Percentiles rank a stretch among this genome's conserved stretches.
phyloP scores from a whole-genome alignment of 768 basidiomycete species.

The Suillus americanus region DNA sequence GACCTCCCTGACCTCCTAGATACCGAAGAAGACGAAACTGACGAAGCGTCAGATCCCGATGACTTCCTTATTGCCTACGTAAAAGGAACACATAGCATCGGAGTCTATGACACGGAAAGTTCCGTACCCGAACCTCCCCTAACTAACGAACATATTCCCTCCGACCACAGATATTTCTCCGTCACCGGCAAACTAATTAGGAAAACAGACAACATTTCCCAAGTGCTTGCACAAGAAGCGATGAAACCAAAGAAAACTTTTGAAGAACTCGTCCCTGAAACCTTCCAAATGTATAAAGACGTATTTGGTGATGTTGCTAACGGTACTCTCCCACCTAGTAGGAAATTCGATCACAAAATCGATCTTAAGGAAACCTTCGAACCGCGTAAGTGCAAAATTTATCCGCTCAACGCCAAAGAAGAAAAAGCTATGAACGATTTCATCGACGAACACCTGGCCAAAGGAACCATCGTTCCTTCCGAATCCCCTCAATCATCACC shows the following conservation, averaged over 20 bases:
- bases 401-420: neutral
- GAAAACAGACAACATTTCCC: neutral
- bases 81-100: too few species aligned
- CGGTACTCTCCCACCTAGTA: neutral
- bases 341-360: neutral
- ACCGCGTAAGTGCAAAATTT: neutral
- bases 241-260: neutral
- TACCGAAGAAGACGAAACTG: too few species aligned
- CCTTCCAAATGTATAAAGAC: neutral
- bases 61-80: too few species aligned
- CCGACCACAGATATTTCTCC: too few species aligned
- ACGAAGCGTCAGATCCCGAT: too few species aligned
- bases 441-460: conserved; percentile 6
- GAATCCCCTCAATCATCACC: conserved; percentile 22
- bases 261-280: neutral
- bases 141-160: too few species aligned
- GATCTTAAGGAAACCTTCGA: neutral
- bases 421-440: conserved; percentile 2
- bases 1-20: too few species aligned
- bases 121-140: too few species aligned
- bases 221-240: neutral
- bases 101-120: too few species aligned
- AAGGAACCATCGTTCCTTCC: conserved; percentile 13
- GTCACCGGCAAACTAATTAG: too few species aligned
- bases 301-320: neutral